phyloP scores from a whole-genome alignment of 768 basidiomycete genomes.

The Lactarius indigo region DNA sequence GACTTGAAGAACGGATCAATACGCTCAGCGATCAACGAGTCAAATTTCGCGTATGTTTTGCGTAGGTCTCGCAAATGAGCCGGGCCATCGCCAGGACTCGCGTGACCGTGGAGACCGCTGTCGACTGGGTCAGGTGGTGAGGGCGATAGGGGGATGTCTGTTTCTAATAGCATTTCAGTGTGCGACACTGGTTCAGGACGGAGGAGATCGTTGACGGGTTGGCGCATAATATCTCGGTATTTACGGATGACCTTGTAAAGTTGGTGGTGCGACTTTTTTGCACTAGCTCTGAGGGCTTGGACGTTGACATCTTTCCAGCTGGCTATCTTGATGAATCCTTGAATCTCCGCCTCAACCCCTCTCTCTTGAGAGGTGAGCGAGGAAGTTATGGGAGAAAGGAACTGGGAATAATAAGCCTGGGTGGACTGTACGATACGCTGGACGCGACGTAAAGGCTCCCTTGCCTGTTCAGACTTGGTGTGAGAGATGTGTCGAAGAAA shows the following conservation, averaged over 20 bases:
- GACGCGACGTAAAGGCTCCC: slow-evolving; percentile 45
- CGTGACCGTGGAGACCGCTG: background rate
- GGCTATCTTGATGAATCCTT: slow-evolving; percentile 85
- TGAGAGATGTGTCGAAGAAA: slow-evolving; percentile 42
- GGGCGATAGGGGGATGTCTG: background rate
- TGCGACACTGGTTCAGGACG: slow-evolving; percentile 4
- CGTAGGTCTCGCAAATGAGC: slow-evolving; percentile 47
- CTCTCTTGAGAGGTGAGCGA: slow-evolving; percentile 55
- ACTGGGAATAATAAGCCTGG: slow-evolving; percentile 60
- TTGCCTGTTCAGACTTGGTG: slow-evolving; percentile 33
- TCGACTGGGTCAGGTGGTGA: background rate
- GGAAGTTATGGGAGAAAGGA: slow-evolving; percentile 42
- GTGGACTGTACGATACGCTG: slow-evolving; percentile 59
- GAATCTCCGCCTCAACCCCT: slow-evolving; percentile 73
- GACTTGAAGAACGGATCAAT: slow-evolving; percentile 43
- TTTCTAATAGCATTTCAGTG: background rate
- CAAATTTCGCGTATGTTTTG: slow-evolving; percentile 51
- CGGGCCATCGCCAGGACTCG: slow-evolving; percentile 18
- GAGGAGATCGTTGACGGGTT: slow-evolving; percentile 53
- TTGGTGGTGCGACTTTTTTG: slow-evolving; percentile 84
- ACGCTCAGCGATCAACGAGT: slow-evolving; percentile 39
- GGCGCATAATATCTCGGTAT: slow-evolving; percentile 84
- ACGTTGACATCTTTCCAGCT: slow-evolving; percentile 99
- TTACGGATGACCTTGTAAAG: slow-evolving; percentile 88
- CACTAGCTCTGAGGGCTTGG: slow-evolving; percentile 87